Evolutionary conservation across 352 stramenopile species (phyloP).

Genomic region (Thraustotheca clavata): DNA sequence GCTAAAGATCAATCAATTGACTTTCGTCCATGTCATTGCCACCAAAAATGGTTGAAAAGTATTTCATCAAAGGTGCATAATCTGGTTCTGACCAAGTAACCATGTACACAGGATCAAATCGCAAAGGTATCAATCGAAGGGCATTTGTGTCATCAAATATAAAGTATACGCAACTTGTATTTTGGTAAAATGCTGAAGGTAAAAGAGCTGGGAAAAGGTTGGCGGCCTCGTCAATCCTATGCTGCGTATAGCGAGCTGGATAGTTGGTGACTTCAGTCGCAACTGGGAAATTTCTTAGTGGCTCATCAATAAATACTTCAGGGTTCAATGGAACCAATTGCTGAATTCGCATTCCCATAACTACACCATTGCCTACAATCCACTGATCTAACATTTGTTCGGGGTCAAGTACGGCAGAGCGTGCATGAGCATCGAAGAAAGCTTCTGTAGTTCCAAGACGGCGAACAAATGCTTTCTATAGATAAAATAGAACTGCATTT

Average conservation of each 20-base stretch:
- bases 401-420: not conserved
- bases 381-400: not conserved
- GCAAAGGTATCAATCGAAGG: not conserved
- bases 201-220: not conserved
- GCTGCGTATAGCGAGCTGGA: not conserved
- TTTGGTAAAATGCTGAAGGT: not conserved
- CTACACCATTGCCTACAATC: not conserved
- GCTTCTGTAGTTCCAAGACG: not conserved
- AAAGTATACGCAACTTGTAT: not conserved
- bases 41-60: not conserved
- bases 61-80: not conserved
- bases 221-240: not conserved
- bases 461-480: not conserved
- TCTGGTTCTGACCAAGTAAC: not conserved
- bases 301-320: not conserved
- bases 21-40: not conserved
- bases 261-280: not conserved
- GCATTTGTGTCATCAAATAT: not conserved
- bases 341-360: not conserved
- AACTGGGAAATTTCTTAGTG: not conserved
- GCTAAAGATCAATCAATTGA: not conserved
- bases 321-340: not conserved
- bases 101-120: not conserved
- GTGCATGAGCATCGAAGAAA: not conserved
- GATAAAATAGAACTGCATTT: not conserved